Percentiles rank a stretch among this genome's conserved stretches.
Evolutionary conservation across 441 rosid genomes (phyloP).

Genomic region (Dalechampia spathulata): DNA sequence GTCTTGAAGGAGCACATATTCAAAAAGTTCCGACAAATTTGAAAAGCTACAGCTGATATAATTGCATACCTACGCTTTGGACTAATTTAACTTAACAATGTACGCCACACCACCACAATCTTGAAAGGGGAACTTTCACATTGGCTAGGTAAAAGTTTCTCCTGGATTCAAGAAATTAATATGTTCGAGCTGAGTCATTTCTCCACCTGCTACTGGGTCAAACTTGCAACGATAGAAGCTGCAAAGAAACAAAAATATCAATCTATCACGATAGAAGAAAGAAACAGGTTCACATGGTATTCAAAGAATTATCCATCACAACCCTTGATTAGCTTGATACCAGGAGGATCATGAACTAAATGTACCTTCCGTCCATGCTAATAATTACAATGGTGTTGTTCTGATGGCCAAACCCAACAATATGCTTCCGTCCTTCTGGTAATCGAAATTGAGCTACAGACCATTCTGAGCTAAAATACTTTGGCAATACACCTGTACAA

Average conservation of each 20-base stretch:
- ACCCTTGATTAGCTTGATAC: too few species aligned
- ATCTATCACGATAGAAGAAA: not conserved
- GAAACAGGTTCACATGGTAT: not conserved
- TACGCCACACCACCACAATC: too few species aligned
- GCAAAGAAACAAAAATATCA: constrained; percentile 11
- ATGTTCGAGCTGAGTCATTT: constrained; percentile 40
- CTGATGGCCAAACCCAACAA: constrained; percentile 42
- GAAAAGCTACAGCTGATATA: too few species aligned
- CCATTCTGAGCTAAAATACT: constrained; percentile 59
- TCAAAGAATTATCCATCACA: not conserved
- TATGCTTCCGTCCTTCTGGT: constrained; percentile 29
- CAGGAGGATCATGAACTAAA: too few species aligned
- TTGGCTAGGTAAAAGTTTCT: constrained; percentile 3
- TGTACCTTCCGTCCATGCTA: constrained; percentile 66
- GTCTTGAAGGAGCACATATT: too few species aligned
- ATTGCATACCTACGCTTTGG: not conserved
- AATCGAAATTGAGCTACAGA: constrained; percentile 50
- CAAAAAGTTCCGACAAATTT: too few species aligned
- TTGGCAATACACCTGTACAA: constrained; percentile 40
- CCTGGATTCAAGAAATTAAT: constrained; percentile 27
- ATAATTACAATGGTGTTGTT: constrained; percentile 38
- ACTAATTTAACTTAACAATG: too few species aligned
- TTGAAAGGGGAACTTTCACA: too few species aligned
- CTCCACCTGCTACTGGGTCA: constrained; percentile 40
- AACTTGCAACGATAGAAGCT: constrained; percentile 44